Evolutionary conservation across 257 asterid species (phyloP), one percentile per base, ranked within the genome.

Genomic region (Solanum chaucha): DNA sequence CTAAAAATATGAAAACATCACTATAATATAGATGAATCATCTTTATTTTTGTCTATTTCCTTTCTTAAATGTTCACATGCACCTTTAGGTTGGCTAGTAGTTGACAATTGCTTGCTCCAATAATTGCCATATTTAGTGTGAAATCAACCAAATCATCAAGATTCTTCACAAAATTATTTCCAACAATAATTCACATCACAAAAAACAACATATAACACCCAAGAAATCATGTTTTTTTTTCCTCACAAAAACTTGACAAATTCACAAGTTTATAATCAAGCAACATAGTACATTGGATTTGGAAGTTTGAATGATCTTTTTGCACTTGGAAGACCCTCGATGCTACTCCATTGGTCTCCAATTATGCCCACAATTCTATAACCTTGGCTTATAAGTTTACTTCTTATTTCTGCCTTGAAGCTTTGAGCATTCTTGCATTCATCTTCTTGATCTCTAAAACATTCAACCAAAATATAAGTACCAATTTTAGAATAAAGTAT

Each of bases 291-390:
- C 74, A 96, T 86, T 44, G 96, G 94, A 86, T 94, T 96, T 15
- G 99, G 98, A 28, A 96, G 93, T 87, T 96, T 96, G 88, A 94
- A 96, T 83, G 93, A 55, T 90, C 98, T 95, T 82, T 87, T 90
- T 5, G 94, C 90, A 51, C 85, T 85, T 20, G 98, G 97, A 35
- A 83, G 91, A 14, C 98, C 98, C 7, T 87, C 91, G 80, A 95
- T 89, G 89, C 98, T 96, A 90, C 99, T 95, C 98, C 96, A 95
- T 64, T 95, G 98, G 64, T 91, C 92, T 46, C 98, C 98, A 77
- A 93, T 81, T 6, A 90, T 85, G 11, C 98, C 98, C 93, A 94
- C 92, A 73, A 94, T 86, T 17, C 91, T 89, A 75, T 90, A 93
- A 4, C 98, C 97, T 3, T 65, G 65, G 88, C 88, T 84, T 12